Conservation (phyloP, 208 protist species). For the Dictyostelium gargantuum region DNA sequence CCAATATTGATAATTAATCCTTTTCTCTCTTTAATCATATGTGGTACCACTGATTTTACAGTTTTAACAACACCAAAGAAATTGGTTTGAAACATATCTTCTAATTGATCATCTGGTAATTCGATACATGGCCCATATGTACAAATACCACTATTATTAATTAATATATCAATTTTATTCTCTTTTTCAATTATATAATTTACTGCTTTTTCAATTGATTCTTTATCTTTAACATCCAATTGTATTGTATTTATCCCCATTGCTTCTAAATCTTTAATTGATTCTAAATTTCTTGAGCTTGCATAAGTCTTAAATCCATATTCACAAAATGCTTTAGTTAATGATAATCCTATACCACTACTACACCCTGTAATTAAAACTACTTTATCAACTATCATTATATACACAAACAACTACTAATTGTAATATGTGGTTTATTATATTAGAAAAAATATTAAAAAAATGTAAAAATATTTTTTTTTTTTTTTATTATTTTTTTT, state of each 20-base stretch:
- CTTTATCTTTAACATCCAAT: slow-evolving; percentile 4
- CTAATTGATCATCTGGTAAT: background rate
- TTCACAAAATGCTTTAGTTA: background rate
- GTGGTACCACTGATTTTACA: background rate
- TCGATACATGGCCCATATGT: background rate
- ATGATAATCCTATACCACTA: background rate
- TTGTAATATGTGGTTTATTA: too few relatives aligned
- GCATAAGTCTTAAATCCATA: background rate
- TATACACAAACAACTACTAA: too few relatives aligned
- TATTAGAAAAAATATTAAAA: too few relatives aligned
- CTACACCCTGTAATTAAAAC: slow-evolving; percentile 9
- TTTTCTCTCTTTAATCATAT: background rate
- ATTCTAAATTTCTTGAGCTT: background rate
- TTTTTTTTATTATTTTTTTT: too few relatives aligned
- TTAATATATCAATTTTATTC: slow-evolving; percentile 18
- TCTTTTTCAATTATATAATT: background rate
- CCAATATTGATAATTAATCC: slow-evolving; percentile 16
- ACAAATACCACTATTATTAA: slow-evolving; percentile 31
- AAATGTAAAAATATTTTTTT: too few relatives aligned
- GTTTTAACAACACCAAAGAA: background rate
- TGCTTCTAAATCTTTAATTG: background rate
- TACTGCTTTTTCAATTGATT: slow-evolving; percentile 15
- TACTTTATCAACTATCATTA: background rate
- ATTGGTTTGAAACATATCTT: background rate
- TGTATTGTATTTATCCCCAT: background rate